These are phyloP conservation scores for Ustilago cynodontis DNA, from an alignment of 1,284 basidiomycete species.

Conservation along the genomic window DNA sequence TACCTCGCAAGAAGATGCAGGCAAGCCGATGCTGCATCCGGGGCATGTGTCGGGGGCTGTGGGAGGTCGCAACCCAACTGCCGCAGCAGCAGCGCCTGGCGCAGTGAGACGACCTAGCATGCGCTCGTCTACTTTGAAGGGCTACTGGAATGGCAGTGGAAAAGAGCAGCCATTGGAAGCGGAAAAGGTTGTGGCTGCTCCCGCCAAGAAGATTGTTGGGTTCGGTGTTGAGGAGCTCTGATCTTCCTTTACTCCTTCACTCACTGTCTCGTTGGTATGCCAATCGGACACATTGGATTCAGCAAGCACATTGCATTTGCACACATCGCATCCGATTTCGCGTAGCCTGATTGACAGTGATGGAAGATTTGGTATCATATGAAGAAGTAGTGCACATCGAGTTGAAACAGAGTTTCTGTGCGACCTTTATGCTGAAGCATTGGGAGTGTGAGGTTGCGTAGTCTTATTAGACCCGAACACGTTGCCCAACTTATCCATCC, in stretches of 20 bases:
- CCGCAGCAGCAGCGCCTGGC: not conserved
- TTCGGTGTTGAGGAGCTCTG: conserved; percentile 35
- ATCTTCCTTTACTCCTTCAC: not conserved
- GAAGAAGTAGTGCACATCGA: not conserved
- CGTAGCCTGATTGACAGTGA: not conserved
- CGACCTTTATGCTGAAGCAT: not conserved
- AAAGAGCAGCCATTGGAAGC: conserved; percentile 20
- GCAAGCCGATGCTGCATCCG: conserved; percentile 20
- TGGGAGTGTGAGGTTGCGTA: not conserved
- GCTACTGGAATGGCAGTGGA: conserved; percentile 27
- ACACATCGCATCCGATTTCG: not conserved
- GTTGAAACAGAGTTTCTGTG: not conserved
- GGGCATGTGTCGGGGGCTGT: conserved; percentile 3
- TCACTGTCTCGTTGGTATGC: not conserved
- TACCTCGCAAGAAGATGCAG: conserved; percentile 29
- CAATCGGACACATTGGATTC: no score
- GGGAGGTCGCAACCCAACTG: not conserved
- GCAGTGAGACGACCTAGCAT: conserved; percentile 19
- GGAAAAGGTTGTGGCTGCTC: conserved; percentile 28
- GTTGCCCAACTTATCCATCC: conserved; percentile 14
- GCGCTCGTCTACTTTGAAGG: conserved; percentile 44
- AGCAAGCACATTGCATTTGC: not conserved
- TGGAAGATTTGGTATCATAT: not conserved
- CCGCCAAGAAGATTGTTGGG: conserved; percentile 35
- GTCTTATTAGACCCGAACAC: conserved; percentile 10